These are phyloP conservation scores for Talaromyces pinophilus DNA, from an alignment of 2,329 filamentous ascomycete species.

Conservation along the genomic window DNA sequence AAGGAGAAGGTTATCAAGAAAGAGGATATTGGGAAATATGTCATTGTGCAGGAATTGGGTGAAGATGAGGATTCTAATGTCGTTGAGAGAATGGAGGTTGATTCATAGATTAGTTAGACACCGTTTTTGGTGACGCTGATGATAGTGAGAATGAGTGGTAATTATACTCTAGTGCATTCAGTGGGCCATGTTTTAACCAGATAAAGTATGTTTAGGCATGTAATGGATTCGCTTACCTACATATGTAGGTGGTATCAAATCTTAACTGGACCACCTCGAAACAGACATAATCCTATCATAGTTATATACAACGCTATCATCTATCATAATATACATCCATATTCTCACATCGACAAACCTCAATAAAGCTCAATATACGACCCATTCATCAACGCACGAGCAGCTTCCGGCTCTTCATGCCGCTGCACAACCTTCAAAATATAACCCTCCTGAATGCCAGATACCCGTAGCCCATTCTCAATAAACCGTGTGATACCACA, in stretches of 20 bases:
- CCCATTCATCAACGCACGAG: constrained; percentile 31
- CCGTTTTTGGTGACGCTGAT: not conserved
- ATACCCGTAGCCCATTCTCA: constrained; percentile 38
- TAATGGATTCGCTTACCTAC: no score
- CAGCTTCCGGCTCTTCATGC: constrained; percentile 48
- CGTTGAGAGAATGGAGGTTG: constrained; percentile 67
- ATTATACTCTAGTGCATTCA: no score
- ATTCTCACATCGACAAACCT: not conserved
- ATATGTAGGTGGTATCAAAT: no score
- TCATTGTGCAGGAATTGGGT: constrained; percentile 83
- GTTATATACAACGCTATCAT: not conserved
- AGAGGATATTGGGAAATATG: constrained; percentile 90
- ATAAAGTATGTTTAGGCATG: no score
- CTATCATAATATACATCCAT: not conserved
- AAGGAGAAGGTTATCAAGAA: constrained; percentile 96
- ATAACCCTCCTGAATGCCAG: constrained; percentile 42
- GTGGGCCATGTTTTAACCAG: no score
- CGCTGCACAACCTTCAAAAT: constrained; percentile 47
- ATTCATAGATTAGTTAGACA: constrained; percentile 32
- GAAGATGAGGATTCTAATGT: constrained; percentile 63
- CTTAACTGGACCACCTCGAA: not conserved
- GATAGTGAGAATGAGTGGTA: constrained; percentile 8
- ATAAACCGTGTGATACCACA: constrained; percentile 51
- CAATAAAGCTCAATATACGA: constrained; percentile 20
- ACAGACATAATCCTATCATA: not conserved